phyloP scores from a whole-genome alignment of 805 yeast species.

The Cyberlindnera japonica region DNA sequence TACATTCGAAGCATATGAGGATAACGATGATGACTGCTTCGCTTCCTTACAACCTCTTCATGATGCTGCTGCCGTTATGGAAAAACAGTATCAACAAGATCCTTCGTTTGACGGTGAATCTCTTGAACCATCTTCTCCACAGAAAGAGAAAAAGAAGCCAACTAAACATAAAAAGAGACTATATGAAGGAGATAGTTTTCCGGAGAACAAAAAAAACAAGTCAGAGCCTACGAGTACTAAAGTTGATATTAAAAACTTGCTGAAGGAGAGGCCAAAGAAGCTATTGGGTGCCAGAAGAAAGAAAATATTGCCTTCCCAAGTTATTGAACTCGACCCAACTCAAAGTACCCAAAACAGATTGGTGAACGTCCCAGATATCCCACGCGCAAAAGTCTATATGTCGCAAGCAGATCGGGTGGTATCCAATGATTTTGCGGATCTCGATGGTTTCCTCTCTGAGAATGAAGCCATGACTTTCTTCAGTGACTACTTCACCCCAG shows the following conservation, averaged over 20 bases:
- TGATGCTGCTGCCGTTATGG: slow-evolving; percentile 16
- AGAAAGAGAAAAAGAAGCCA: neutral
- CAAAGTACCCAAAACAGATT: neutral
- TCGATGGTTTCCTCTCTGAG: slow-evolving; percentile 21
- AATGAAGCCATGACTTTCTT: slow-evolving; percentile 15
- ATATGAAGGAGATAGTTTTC: neutral
- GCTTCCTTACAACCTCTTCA: neutral
- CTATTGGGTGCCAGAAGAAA: slow-evolving; percentile 3
- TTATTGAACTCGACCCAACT: slow-evolving; percentile 16
- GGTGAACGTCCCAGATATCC: neutral
- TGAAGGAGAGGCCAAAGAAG: slow-evolving; percentile 15
- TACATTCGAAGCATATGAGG: slow-evolving; percentile 17
- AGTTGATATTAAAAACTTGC: slow-evolving; percentile 19
- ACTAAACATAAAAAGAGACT: neutral
- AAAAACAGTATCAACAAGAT: slow-evolving; percentile 20
- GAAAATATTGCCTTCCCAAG: slow-evolving; percentile 14
- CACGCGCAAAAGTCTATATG: slow-evolving; percentile 1
- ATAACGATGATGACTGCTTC: slow-evolving; percentile 7
- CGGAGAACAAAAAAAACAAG: neutral
- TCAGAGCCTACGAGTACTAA: neutral
- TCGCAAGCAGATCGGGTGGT: slow-evolving; percentile 17
- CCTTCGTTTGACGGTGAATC: slow-evolving; percentile 5
- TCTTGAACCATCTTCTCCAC: neutral
- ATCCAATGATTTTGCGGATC: slow-evolving; percentile 3
- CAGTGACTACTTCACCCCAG: slow-evolving; percentile 2